Evolutionary conservation across 2,329 filamentous ascomycete species (phyloP).

Genomic region (Xylaria arbuscula): DNA sequence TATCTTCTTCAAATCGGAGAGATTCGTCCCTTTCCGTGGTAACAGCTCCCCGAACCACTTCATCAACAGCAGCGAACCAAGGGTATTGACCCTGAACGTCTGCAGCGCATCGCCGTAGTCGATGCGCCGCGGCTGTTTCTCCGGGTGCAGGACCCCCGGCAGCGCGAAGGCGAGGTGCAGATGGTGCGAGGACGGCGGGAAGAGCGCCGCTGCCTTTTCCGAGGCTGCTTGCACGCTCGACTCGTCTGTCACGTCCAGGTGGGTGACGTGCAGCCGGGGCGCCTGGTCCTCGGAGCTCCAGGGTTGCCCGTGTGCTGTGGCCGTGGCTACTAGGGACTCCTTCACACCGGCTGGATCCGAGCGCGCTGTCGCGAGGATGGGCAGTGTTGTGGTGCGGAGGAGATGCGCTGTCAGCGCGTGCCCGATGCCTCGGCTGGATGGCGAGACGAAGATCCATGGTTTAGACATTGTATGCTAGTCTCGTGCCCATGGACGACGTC

Average conservation of each 20-base stretch:
- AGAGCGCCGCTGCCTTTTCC: conserved; percentile 60
- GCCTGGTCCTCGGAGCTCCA: conserved; percentile 39
- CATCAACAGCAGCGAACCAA: conserved; percentile 79
- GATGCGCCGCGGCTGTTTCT: conserved; percentile 76
- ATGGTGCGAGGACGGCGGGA: conserved; percentile 63
- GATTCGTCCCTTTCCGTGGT: conserved; percentile 65
- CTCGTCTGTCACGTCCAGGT: conserved; percentile 68
- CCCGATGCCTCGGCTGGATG: conserved; percentile 62
- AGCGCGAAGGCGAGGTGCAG: conserved; percentile 76
- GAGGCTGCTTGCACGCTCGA: conserved; percentile 68
- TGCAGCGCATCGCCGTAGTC: conserved; percentile 69
- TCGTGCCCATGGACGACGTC: background rate
- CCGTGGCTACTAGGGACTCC: conserved; percentile 45
- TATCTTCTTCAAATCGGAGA: conserved; percentile 38
- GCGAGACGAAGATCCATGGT: conserved; percentile 63
- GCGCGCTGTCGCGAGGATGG: conserved; percentile 61
- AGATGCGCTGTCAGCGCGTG: conserved; percentile 61
- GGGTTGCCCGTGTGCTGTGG: conserved; percentile 47
- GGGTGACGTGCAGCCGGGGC: conserved; percentile 55
- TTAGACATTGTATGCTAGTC: conserved; percentile 51
- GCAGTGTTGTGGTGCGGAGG: conserved; percentile 59
- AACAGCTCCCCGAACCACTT: conserved; percentile 80
- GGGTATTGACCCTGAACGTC: conserved; percentile 77
- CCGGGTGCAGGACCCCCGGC: conserved; percentile 77
- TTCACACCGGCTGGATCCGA: conserved; percentile 53